Evolutionary conservation across 2,329 filamentous ascomycete species (phyloP), one percentile per base, ranked within the genome.

Genomic region (Salinomyces thailandicus): DNA sequence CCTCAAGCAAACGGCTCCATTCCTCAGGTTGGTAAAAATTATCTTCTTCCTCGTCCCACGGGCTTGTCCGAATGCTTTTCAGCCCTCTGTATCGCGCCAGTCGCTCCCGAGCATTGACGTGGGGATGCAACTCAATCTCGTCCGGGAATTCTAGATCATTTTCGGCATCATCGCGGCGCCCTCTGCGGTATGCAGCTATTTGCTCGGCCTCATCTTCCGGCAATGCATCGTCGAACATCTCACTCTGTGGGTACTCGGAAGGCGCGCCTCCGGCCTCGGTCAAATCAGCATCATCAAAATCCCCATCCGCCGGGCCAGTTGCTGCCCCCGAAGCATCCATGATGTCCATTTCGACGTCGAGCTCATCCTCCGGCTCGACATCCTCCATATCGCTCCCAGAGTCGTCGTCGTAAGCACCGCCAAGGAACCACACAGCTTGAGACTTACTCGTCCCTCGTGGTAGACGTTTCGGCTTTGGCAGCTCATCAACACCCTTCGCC

Each of bases 91-190:
- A 98, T 41, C 84, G 76, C 6, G 81, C 76, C 36, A 98, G 66
- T 30, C 91, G 74, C 62, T 98, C 91, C 35, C 85, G 70, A 1
- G 91, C 91, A 30, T 85, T 70, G 3, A 93, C 85, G 36, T 89
- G 75, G 0, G 93, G 91, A 47, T 84, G 85, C 36, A 98, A 68
- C 60, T 98, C 93, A 39, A 98, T 91, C 61, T 98, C 91, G 48
- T 98, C 91, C 0, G 91, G 91, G 60, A 96, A 98, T 59, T 96
- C 89, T 37, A 83, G 75, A 59, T 98, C 91, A 11, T 96, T 87
- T 33, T 87, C 75, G 3, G 78, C 85, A 49, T 95, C 89, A 16
- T 78, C 77, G 35, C 78, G 77, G 53, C 86, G 85, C 45, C 78
- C 77, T 35, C 75, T 71, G 26, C 91, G 78, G 62, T 86, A 98